Conservation (phyloP, 2,329 filamentous ascomycete genomes). For the Ilyonectria destructans region DNA sequence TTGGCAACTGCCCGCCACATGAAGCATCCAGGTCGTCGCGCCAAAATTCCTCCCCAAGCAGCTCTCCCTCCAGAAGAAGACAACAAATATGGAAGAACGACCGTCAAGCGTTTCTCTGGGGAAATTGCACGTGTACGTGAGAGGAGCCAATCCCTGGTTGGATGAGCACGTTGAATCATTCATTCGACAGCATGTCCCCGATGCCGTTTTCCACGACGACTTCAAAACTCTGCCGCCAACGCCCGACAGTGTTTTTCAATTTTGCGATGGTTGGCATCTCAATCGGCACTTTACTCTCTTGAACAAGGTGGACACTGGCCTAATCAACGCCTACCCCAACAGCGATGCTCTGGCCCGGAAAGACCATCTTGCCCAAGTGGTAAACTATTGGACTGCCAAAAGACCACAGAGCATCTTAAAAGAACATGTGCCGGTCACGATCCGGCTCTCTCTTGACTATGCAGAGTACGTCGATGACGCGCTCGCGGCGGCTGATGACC, state of each 20-base stretch:
- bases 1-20: conserved; percentile 15
- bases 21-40: conserved; percentile 20
- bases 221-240: conserved; percentile 49
- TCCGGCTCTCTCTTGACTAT: conserved; percentile 57
- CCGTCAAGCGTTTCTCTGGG: not conserved
- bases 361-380: conserved; percentile 54
- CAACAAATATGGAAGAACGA: not conserved
- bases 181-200: conserved; percentile 49
- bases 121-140: conserved; percentile 43
- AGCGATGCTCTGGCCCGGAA: conserved; percentile 59
- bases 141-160: conserved; percentile 52
- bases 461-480: conserved; percentile 58
- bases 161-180: conserved; percentile 52
- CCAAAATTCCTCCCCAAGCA: conserved; percentile 32
- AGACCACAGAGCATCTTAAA: conserved; percentile 52
- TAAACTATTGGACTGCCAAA: conserved; percentile 58
- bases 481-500: conserved; percentile 55
- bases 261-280: conserved; percentile 55
- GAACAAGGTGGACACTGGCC: conserved; percentile 48
- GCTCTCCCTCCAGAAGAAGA: conserved; percentile 42
- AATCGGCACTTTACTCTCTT: conserved; percentile 54
- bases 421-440: conserved; percentile 52
- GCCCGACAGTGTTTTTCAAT: conserved; percentile 49
- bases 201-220: conserved; percentile 50
- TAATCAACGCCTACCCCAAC: conserved; percentile 59